These are phyloP conservation scores for Termitomyces sp. DNA, from an alignment of 768 basidiomycete genomes.

Conservation along the genomic window DNA sequence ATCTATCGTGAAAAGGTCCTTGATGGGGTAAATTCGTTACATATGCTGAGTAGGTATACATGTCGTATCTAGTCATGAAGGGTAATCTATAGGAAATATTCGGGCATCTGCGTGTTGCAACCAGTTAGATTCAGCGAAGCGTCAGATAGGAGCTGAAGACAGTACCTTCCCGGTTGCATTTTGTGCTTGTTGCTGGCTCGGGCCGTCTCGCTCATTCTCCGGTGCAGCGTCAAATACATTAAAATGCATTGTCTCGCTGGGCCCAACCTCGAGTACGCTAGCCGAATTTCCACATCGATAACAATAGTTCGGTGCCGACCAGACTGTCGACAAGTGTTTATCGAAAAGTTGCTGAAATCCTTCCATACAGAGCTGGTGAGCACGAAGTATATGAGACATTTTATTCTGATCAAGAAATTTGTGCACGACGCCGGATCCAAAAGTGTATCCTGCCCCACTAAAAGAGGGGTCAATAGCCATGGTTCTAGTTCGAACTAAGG, in stretches of 20 bases:
- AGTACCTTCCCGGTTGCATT: slow-evolving; percentile 68
- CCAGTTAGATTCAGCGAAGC: slow-evolving; percentile 9
- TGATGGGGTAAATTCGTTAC: slow-evolving; percentile 8
- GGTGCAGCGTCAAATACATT: slow-evolving; percentile 99
- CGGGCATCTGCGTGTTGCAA: slow-evolving; percentile 53
- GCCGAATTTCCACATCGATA: slow-evolving; percentile 98
- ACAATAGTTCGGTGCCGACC: slow-evolving; percentile 99
- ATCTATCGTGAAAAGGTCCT: background rate
- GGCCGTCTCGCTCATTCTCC: slow-evolving; percentile 94
- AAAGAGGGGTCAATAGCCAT: slow-evolving; percentile 14
- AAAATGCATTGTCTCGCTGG: slow-evolving; percentile 84
- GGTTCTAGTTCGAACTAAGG: slow-evolving; percentile 15
- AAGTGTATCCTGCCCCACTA: slow-evolving; percentile 98
- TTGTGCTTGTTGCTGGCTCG: slow-evolving; percentile 72
- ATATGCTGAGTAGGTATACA: slow-evolving; percentile 10
- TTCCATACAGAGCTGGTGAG: slow-evolving; percentile 99
- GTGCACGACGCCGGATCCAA: slow-evolving; percentile 95
- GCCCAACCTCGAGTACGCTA: slow-evolving; percentile 93
- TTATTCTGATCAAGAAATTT: slow-evolving; percentile 95
- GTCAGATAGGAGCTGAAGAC: slow-evolving; percentile 8
- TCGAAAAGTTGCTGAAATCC: slow-evolving; percentile 98
- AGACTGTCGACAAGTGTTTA: slow-evolving; percentile 93
- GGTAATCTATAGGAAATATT: slow-evolving; percentile 62
- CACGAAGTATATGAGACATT: slow-evolving; percentile 96
- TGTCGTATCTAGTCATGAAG: slow-evolving; percentile 12